Base-by-base conservation (phyloP, 2,329 filamentous ascomycete genomes). In the Scolecobasidium constrictum region DNA sequence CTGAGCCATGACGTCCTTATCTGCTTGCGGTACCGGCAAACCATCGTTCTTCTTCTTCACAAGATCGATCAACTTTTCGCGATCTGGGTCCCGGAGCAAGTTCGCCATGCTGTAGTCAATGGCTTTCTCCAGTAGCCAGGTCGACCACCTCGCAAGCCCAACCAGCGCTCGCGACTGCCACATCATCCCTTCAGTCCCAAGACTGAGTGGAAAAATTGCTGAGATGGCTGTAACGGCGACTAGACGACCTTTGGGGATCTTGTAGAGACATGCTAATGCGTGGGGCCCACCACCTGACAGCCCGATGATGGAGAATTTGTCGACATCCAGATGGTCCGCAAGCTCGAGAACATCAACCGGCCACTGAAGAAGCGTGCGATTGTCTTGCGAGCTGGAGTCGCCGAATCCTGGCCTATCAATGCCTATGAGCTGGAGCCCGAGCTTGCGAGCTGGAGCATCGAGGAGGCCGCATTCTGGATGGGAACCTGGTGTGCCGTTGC, bases 241-340 rank as follows among this genome's bases (percentile, higher is more conserved):
- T 4, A 59, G 40, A 4, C 56, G 49, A 13, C 51, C 49, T 36
- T 17, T 19, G 45, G 35, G 35, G 9, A 36, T 9, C 17, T 9
- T 16, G 16, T 17, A 16, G 9, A 17, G 11, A 36, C 68, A 72
- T 17, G 68, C 68, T 9, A 72, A 50, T 2, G 62, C 61, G 48
- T 68, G 71, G 1, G 68, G 66, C 2, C 65, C 64, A 16, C 70
- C 69, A 6, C 68, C 69, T 0, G 64, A 68, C 4, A 61, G 52
- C 2, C 66, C 68, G 4, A 72, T 47, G 16, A 72, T 54, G 13
- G 60, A 58, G 50, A 67, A 73, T 4, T 55, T 48, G 4, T 53
- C 44, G 12, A 71, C 46, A 4, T 59, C 53, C 7, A 71, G 56
- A 45, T 66, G 57, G 2, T 61, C 48, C 4, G 61, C 58, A 5